Evolutionary conservation across 148 eudicot species (phyloP), one percentile per base, ranked within the genome.

Genomic region (Vaccinium darrowii): DNA sequence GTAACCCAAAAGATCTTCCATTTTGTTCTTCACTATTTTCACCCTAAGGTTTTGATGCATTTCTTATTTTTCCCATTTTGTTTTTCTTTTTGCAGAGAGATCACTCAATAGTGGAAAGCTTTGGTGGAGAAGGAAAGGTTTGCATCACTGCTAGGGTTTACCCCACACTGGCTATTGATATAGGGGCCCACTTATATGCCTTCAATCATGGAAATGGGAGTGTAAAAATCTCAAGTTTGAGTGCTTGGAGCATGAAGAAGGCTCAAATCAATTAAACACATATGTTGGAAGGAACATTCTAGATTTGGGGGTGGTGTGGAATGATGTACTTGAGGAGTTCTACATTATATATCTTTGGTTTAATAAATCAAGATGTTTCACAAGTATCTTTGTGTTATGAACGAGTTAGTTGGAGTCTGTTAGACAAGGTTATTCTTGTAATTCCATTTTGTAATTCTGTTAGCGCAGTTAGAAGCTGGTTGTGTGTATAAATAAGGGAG

Each of bases 111-210:
- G 87, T 93, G 49, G 98, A 94, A 86, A 90, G 91, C 84, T 94
- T 91, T 84, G 95, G 93, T 9, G 91, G 88, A 0, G 84, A 78
- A 51, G 97, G 95, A n/a, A 92, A 86, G 79, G 87, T 81, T 25
- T 92, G 97, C 86, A 92, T 94, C 8, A 89, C 92, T 51, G 82
- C 94, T 19, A 91, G 97, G 87, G 96, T 89, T 86, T 93, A 93
- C 86, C 94, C 96, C 0, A 90, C 85, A 7, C 19, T 90, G 81
- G 94, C 96, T n/a, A 75, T 90, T 75, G 80, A 67, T 14, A 67
- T 87, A 3, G 62, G 78, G 62, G 89, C 96, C 15, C 91, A 92
- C 81, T 81, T 93, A 19, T 91, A 89, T 86, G 94, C 84, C 58
- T 93, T 92, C 83, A 93, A 93, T 79, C 25, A 93, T 86, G 96